Base-by-base conservation (phyloP, 805 yeast genomes). In the Suhomyces pyralidae region DNA sequence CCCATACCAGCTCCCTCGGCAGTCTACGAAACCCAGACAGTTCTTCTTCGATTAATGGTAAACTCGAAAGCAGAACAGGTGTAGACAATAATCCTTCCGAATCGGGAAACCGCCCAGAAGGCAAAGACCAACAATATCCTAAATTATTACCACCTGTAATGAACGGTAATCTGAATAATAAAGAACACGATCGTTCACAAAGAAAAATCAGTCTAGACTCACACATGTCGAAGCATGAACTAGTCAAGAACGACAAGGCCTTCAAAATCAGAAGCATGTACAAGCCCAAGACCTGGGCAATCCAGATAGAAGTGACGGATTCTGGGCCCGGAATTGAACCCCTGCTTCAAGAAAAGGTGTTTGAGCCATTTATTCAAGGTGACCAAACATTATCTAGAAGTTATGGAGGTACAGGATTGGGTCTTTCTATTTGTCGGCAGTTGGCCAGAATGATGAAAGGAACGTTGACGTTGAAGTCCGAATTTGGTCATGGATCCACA, bases 321-420 rank as follows among this genome's bases (percentile, higher is more conserved):
- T 90, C 96, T 0, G 98, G 99, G 3, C 92, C 97, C 0, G 99
- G 99, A 54, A 92, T 93, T 50, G 96, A 90, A 40, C 84, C 86
- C 12, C 83, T 85, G 1, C 69, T 91, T 51, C 97, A 89, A 62
- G 84, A 84, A 44, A 83, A 87, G 55, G 96, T 93, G 1, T 93
- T 93, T 68, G 97, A 94, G 62, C 97, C 98, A 1, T 93, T 93
- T 74, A 91, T 92, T 17, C 99, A 93, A 71, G 99, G 98, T 50
- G 98, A 93, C 64, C 97, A 91, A 67, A 90, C 97, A 0, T 76
- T 90, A 25, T 88, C 96, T 5, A 79, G 96, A 63, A 89, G 92
- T 52, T 86, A 88, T 64, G 97, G 98, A 53, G 99, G 99, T 59
- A 94, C 97, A 0, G 99, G 98, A 2, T 76, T 93, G 46, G 99